Evolutionary conservation across 2,329 filamentous ascomycete species (phyloP).

Genomic region (Colletotrichum sojae): DNA sequence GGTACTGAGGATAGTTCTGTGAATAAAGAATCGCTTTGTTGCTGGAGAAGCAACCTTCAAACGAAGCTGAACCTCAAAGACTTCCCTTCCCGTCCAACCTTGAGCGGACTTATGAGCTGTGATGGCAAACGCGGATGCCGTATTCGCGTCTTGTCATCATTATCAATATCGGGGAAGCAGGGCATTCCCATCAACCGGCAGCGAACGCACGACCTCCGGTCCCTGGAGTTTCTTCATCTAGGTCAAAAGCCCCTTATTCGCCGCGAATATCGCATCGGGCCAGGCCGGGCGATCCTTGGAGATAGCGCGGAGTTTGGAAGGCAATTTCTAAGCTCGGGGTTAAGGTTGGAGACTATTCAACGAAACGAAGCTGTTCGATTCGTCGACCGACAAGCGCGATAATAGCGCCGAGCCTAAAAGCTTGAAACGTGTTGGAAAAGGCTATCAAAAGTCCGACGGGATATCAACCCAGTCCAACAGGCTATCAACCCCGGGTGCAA

Average conservation of each 20-base stretch:
- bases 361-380: conserved; percentile 2
- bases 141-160: not conserved
- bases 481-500: not conserved
- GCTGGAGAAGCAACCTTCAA: no score
- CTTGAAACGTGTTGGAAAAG: conserved; percentile 17
- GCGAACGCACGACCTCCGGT: not conserved
- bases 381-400: conserved; percentile 1
- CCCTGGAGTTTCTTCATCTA: not conserved
- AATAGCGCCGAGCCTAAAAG: conserved; percentile 6
- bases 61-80: no score
- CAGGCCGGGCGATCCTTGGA: not conserved
- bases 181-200: not conserved
- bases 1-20: no score
- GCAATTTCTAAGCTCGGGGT: not conserved
- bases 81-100: not conserved
- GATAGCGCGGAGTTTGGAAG: not conserved
- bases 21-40: no score
- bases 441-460: no score
- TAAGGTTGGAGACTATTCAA: conserved; percentile 5
- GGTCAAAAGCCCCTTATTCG: not conserved
- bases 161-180: not conserved
- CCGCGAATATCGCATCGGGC: not conserved
- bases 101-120: no score
- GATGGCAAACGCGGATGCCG: no score
- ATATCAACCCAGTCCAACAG: not conserved